Percentiles rank a stretch among this genome's conserved stretches.
Evolutionary conservation across 1,284 basidiomycete genomes (phyloP).

Genomic region (Marasmius sp.): DNA sequence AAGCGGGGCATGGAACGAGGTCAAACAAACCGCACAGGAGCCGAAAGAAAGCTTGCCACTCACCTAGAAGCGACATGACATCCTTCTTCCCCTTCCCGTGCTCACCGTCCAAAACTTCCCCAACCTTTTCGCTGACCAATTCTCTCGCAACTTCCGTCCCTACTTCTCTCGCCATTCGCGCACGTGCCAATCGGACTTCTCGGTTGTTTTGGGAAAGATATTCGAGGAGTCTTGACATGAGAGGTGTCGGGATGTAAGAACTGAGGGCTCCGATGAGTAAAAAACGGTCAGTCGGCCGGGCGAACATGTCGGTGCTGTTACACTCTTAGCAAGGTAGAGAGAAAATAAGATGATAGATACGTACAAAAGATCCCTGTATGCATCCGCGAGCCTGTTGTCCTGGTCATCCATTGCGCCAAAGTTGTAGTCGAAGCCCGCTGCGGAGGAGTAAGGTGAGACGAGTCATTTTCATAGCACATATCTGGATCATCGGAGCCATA

Average conservation of each 20-base stretch:
- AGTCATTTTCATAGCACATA: too few relatives aligned
- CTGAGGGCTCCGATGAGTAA: too few relatives aligned
- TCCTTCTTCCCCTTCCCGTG: too few relatives aligned
- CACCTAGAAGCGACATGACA: too few relatives aligned
- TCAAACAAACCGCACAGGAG: too few relatives aligned
- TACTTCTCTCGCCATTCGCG: constrained; percentile 34
- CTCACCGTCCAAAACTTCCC: too few relatives aligned
- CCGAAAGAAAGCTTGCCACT: constrained; percentile 15
- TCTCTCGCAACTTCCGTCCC: constrained; percentile 40
- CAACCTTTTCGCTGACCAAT: constrained; percentile 37
- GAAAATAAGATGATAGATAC: constrained; percentile 3
- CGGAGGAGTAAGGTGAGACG: background rate
- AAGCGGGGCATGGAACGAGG: background rate
- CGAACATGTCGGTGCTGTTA: too few relatives aligned
- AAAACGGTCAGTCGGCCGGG: too few relatives aligned
- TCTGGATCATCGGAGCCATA: constrained; percentile 8
- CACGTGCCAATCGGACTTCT: constrained; percentile 34
- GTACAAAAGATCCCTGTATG: constrained; percentile 34
- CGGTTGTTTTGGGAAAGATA: constrained; percentile 7
- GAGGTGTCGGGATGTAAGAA: constrained; percentile 1
- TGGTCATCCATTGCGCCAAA: constrained; percentile 35
- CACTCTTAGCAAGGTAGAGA: too few relatives aligned
- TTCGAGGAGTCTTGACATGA: background rate
- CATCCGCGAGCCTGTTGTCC: constrained; percentile 33
- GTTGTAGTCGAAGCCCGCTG: constrained; percentile 44